Conservation (phyloP, 163 green algal species). For the Chloromonas sp. region DNA sequence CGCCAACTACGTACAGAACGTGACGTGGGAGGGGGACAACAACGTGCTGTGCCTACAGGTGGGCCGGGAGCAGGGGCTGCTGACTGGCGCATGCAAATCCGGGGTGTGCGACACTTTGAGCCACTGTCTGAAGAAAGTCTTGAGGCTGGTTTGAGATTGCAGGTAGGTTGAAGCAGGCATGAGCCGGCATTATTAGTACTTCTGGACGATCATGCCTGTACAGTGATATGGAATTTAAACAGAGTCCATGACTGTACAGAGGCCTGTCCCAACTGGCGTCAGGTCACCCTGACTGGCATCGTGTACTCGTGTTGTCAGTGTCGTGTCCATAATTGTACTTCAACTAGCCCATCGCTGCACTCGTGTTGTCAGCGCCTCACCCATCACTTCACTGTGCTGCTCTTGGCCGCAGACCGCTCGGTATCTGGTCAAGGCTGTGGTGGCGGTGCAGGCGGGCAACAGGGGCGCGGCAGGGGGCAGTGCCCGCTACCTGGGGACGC, state of each 20-base stretch:
- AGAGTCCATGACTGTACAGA: no score
- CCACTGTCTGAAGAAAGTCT: no score
- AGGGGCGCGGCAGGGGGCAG: not conserved
- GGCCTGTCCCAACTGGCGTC: no score
- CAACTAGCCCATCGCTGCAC: not conserved
- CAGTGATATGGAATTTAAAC: no score
- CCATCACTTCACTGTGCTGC: slow-evolving; percentile 10
- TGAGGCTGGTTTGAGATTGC: no score
- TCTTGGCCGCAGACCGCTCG: slow-evolving; percentile 47
- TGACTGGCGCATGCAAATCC: no score
- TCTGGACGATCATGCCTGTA: no score
- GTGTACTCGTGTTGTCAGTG: not conserved
- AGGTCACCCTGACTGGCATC: not conserved
- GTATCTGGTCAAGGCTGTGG: slow-evolving; percentile 69
- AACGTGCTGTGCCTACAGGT: slow-evolving; percentile 66
- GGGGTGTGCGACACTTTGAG: no score
- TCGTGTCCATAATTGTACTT: not conserved
- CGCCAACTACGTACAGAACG: slow-evolving; percentile 82
- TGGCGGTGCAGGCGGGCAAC: slow-evolving; percentile 31
- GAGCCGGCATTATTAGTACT: no score
- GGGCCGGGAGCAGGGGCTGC: not conserved
- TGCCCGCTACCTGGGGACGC: not conserved
- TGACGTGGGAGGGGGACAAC: slow-evolving; percentile 94
- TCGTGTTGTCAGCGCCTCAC: not conserved
- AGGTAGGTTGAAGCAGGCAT: no score